Percentiles rank a stretch among this genome's conserved stretches.
Conservation (phyloP, 179 eudicot genomes). For the Beta corolliflora region DNA sequence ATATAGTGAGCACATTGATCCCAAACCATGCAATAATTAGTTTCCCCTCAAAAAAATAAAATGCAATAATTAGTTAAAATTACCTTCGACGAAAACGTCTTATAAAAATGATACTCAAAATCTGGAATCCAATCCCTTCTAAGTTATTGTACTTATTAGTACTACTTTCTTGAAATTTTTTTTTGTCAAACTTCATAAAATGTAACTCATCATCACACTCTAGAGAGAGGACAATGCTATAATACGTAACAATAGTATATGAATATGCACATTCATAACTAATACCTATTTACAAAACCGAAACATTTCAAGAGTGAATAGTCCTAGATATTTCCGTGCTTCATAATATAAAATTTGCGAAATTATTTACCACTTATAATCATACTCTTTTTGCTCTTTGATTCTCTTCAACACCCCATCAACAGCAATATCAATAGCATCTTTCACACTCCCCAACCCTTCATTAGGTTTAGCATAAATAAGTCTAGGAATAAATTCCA, state of each 20-base stretch:
- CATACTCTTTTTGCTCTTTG: slow-evolving; percentile 50
- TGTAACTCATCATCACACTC: slow-evolving; percentile 7
- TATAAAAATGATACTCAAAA: too few relatives aligned
- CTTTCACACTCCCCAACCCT: slow-evolving; percentile 56
- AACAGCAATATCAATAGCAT: slow-evolving; percentile 77
- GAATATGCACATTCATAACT: not conserved
- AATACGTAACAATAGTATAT: not conserved
- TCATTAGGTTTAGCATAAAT: slow-evolving; percentile 56
- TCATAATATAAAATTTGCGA: too few relatives aligned
- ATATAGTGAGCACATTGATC: too few relatives aligned
- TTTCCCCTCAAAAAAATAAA: too few relatives aligned
- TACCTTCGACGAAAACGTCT: too few relatives aligned
- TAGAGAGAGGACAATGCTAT: not conserved
- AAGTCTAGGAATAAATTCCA: slow-evolving; percentile 67
- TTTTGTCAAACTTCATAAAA: not conserved
- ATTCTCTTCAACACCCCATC: slow-evolving; percentile 69
- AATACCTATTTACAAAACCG: not conserved
- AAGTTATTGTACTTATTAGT: too few relatives aligned
- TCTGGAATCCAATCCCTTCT: too few relatives aligned
- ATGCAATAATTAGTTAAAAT: too few relatives aligned
- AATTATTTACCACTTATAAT: slow-evolving; percentile 49
- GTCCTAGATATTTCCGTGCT: too few relatives aligned
- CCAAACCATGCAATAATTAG: too few relatives aligned
- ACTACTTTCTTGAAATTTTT: too few relatives aligned
- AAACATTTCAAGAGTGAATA: too few relatives aligned